Evolutionary conservation across 2,329 filamentous ascomycete species (phyloP), one percentile per base, ranked within the genome.

Genomic region (Gnomoniopsis smithogilvyi): DNA sequence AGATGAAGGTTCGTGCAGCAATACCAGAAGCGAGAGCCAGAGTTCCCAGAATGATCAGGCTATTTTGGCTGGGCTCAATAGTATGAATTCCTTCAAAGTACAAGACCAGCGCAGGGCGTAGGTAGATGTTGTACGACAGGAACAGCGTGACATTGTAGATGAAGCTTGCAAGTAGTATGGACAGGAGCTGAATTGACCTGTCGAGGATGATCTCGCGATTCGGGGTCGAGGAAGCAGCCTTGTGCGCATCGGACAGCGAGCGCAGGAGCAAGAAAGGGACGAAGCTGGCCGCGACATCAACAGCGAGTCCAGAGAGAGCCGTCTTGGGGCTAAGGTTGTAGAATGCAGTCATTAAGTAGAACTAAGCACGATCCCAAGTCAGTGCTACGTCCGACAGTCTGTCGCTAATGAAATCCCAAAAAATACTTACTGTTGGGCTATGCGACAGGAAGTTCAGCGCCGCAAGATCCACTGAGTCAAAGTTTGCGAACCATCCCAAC

Each of bases 101-200:
- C 33, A 85, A 76, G 54, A 92, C 83, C n/a, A 97, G 79, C 67
- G 85, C 85, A 24, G 77, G 73, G 7, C 91, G 91, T 17, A 96
- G 81, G 74, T 87, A 87, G 17, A 86, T 87, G 59, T 81, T 80
- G 71, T 90, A 87, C 56, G 88, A 86, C 54, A 83, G 73, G 67
- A 89, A 90, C 33, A 96, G 75, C 1, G 85, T 78, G n/a, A 92
- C 80, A 57, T 83, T 84, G 76, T 95, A 96, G 63, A 96, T 86
- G 54, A 83, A 80, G 8, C 88, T 82, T 3, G 90, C 85, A 45
- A 95, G 82, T 15, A 89, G 70, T 2, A 84, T 83, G 17, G 88
- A 92, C 65, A 87, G 85, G 21, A 84, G 66, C 58, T 84, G 82
- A 58, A 91, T 85, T 14, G 77, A 74, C 34, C 77, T 73, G 70